Percentiles rank a stretch among this genome's conserved stretches.
Conservation (phyloP, 306 rosid genomes). For the Lithocarpus polystachyus region DNA sequence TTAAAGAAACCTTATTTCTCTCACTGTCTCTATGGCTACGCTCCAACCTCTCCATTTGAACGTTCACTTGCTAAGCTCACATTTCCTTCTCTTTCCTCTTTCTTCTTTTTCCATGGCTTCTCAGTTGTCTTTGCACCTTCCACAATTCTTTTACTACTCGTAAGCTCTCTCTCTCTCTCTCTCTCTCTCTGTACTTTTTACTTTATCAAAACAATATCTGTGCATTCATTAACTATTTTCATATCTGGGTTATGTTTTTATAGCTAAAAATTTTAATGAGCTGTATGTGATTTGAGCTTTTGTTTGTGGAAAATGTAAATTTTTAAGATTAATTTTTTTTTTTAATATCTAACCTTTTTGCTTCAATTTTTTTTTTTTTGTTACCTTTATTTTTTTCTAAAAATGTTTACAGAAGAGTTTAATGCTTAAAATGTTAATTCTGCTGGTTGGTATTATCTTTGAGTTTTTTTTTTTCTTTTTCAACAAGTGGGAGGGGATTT, state of each 20-base stretch:
- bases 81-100: neutral
- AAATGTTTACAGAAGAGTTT: too few species aligned
- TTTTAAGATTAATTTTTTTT: neutral
- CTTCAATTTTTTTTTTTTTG: neutral
- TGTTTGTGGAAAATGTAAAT: neutral
- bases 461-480: too few species aligned
- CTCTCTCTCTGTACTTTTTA: neutral
- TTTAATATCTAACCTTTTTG: neutral
- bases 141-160: constrained; percentile 33
- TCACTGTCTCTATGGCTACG: constrained; percentile 43
- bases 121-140: constrained; percentile 35
- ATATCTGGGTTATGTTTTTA: neutral
- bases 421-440: too few species aligned
- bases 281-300: neutral
- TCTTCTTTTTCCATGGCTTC: constrained; percentile 47
- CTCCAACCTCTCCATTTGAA: constrained; percentile 23
- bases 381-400: neutral
- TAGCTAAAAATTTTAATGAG: neutral
- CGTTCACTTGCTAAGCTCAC: neutral
- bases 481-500: too few species aligned
- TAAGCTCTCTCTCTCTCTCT: constrained; percentile 25
- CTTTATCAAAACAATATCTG: too few species aligned
- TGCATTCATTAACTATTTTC: too few species aligned
- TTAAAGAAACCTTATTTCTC: neutral
- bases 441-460: too few species aligned